Evolutionary conservation across 1,284 basidiomycete genomes (phyloP), one percentile per base, ranked within the genome.

Genomic region (Tilletia indica): DNA sequence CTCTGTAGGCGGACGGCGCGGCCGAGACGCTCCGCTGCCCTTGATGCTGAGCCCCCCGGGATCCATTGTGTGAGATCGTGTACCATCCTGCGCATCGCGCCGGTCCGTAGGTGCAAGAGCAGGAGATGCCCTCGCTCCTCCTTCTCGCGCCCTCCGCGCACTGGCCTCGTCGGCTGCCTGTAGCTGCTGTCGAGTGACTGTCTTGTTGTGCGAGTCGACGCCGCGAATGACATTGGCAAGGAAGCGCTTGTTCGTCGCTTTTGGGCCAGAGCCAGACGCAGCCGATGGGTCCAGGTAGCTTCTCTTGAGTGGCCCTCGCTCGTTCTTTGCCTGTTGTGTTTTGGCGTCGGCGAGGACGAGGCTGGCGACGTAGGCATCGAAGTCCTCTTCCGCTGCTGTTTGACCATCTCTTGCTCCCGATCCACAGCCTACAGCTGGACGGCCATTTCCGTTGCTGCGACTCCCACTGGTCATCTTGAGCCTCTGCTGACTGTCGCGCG

Each of bases 191-290:
- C 74, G 70, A 11, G 74, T 45, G 25, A 79, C 47, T 4, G 68
- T 70, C 25, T 72, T 61, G 68, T 82, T 82, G 64, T 82, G 80
- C 4, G 78, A 73, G 42, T 82, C 75, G 11, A 78, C 80, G 58
- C 77, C 76, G 0, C 72, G 56, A 0, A 82, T 75, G 9, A 82
- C 72, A 1, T 73, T 74, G 2, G 72, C 67, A 2, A 82, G 71
- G 67, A 82, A 80, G 2, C 73, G 56, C 54, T 80, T 82, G 73
- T 82, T 81, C 4, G 76, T 79, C 56, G 70, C 45, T 49, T 21
- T 68, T 66, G 39, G 67, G 54, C 11, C 58, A 9, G 25, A 16
- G 14, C 58, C 58, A 36, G 25, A 14, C 8, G 58, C 58, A 16
- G 42, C 42, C 11, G 58, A 63, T 6, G 58, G 58, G 36, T 74